These are phyloP conservation scores for Heliamphora ciliata DNA, from an alignment of 179 eudicot species.

Conservation along the genomic window DNA sequence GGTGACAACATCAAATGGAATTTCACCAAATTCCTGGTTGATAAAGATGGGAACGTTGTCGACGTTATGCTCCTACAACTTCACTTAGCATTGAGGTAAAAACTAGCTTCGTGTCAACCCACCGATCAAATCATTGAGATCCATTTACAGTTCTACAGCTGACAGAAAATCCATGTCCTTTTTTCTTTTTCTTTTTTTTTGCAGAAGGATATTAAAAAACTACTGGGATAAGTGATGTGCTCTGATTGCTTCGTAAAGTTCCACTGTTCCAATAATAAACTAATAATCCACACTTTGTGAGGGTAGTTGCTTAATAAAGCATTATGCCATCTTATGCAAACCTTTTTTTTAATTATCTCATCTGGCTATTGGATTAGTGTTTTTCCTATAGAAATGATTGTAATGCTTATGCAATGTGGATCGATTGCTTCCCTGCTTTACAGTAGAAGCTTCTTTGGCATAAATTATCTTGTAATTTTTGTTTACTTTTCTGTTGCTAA, in stretches of 20 bases:
- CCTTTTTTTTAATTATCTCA: neutral
- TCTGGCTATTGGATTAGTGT: neutral
- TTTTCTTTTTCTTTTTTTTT: neutral
- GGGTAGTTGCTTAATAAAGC: neutral
- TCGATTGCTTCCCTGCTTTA: too few species aligned
- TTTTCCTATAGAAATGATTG: neutral
- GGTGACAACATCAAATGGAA: conserved; percentile 89
- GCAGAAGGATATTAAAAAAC: conserved; percentile 63
- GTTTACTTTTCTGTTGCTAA: too few species aligned
- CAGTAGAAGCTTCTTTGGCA: too few species aligned
- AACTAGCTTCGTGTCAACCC: neutral
- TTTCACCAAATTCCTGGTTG: conserved; percentile 74
- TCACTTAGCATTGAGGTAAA: conserved; percentile 78
- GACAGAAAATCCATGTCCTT: neutral
- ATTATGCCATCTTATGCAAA: neutral
- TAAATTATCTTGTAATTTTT: too few species aligned
- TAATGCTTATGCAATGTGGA: too few species aligned
- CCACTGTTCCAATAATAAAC: neutral
- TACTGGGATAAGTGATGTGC: conserved; percentile 23
- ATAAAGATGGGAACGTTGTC: conserved; percentile 71
- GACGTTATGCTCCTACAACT: conserved; percentile 93
- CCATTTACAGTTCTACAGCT: neutral
- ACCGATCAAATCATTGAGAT: neutral
- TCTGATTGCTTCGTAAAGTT: neutral
- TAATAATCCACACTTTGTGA: neutral